Conservation (phyloP, 2,329 filamentous ascomycete genomes). For the Stemphylium vesicarium region DNA sequence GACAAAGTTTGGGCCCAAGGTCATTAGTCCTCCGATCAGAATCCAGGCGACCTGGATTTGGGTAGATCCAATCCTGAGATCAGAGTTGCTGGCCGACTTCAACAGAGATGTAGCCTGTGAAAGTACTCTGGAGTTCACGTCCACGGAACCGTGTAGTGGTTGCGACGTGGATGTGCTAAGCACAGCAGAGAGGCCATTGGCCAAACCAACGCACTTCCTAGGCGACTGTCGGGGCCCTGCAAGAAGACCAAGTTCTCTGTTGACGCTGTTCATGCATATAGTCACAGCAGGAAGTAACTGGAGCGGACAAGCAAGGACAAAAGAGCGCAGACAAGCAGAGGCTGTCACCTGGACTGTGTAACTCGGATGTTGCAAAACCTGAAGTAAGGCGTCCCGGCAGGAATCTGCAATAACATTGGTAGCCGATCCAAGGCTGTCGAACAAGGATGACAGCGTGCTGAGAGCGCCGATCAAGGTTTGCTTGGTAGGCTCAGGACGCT, state of each 20-base stretch:
- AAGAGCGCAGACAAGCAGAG: conserved; percentile 82
- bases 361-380: conserved; percentile 91
- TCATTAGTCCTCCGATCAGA: conserved; percentile 94
- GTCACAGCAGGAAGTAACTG: conserved; percentile 90
- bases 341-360: conserved; percentile 95
- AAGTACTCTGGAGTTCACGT: conserved; percentile 90
- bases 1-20: conserved; percentile 94
- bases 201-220: conserved; percentile 85
- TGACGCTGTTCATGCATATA: conserved; percentile 95
- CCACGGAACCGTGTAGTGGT: conserved; percentile 91
- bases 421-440: conserved; percentile 81
- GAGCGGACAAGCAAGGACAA: conserved; percentile 89
- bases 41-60: conserved; percentile 99
- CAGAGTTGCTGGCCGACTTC: conserved; percentile 89
- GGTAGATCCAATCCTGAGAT: conserved; percentile 87
- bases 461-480: conserved; percentile 80
- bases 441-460: conserved; percentile 78
- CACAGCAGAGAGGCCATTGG: conserved; percentile 87
- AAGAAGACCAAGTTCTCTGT: conserved; percentile 81
- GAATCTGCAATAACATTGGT: conserved; percentile 78
- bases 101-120: conserved; percentile 90
- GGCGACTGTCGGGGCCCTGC: conserved; percentile 77
- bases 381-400: conserved; percentile 85
- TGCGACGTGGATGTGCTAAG: conserved; percentile 87
- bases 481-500: conserved; percentile 87